Conservation (phyloP, 345 rosid species). For the Boechera stricta region DNA sequence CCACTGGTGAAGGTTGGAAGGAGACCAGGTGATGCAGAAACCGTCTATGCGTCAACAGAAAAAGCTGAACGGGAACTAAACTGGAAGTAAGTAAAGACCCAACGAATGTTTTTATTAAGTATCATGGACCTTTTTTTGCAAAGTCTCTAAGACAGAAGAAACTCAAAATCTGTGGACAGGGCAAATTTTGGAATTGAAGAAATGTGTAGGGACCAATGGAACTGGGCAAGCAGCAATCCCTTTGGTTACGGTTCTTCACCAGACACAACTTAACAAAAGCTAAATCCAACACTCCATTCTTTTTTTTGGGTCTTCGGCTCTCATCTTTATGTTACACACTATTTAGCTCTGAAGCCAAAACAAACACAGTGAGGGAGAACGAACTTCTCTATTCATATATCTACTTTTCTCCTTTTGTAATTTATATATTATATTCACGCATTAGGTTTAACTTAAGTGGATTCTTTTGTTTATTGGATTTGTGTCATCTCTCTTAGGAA, state of each 20-base stretch:
- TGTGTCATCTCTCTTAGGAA: slow-evolving; percentile 37
- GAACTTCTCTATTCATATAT: slow-evolving; percentile 25
- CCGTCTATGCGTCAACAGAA: slow-evolving; percentile 83
- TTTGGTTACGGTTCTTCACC: slow-evolving; percentile 70
- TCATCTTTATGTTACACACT: slow-evolving; percentile 10
- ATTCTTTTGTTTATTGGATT: slow-evolving; percentile 35
- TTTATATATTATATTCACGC: slow-evolving; percentile 16
- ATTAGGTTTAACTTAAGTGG: slow-evolving; percentile 42
- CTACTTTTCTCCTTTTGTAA: slow-evolving; percentile 36
- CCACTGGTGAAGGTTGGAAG: slow-evolving; percentile 76
- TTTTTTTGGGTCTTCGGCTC: slow-evolving; percentile 16
- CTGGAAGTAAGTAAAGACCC: slow-evolving; percentile 78
- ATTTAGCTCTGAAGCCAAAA: slow-evolving; percentile 28
- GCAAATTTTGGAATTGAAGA: slow-evolving; percentile 82
- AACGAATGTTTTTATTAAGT: neutral
- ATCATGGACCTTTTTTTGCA: neutral
- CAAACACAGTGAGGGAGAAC: slow-evolving; percentile 23
- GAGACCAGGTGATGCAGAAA: slow-evolving; percentile 91
- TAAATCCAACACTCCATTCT: slow-evolving; percentile 26
- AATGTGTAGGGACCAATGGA: slow-evolving; percentile 97
- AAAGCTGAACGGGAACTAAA: slow-evolving; percentile 83
- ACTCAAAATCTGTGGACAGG: slow-evolving; percentile 53
- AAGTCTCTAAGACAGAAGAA: slow-evolving; percentile 7
- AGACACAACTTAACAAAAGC: slow-evolving; percentile 35
- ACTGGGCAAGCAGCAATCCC: slow-evolving; percentile 97